Base-by-base conservation (phyloP, 1,284 basidiomycete species). In the Pseudozyma sp. region DNA sequence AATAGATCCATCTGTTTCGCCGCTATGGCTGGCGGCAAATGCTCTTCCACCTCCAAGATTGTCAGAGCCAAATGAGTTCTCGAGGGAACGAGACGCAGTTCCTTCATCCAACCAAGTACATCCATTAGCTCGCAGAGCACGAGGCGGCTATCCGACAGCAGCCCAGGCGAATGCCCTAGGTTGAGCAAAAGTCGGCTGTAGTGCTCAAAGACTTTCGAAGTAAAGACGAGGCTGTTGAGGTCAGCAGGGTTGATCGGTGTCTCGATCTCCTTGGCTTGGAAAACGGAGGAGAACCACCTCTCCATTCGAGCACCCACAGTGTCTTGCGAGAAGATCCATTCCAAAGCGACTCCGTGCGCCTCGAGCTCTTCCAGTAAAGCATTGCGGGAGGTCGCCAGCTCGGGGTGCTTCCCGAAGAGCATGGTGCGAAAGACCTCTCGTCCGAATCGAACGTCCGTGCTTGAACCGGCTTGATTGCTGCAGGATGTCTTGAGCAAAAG, bases 41-140 rank as follows among this genome's bases (percentile, higher is more conserved):
- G 31, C 49, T 74, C 71, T 48, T 74, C 71, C 2, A 74, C 51
- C 52, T 69, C 66, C 36, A 74, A 56, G n/a, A 74, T 45, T 12
- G 52, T 69, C 44, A 74, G 39, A n/a, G 58, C 66, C 10, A 74
- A 12, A 11, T 61, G 61, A 42, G 65, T 62, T 13, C 19, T n/a
- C 3, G 62, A 49, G 1, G 71, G 71, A 3, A 16, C 47, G 5
- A 74, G 45, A 21, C 59, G 36, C 21, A 74, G 52, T 52, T 69
- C 42, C 34, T 53, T 60, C 71, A 74, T 74, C 61, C 62, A 74
- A 16, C 65, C 66, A 9, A 74, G 59, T 21, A 69, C 44, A 21
- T 61, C 61, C 3, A 74, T 7, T 25, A 74, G 48, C 25, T 74
- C 66, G 34, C 59, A 36, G n/a, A 49, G 40, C 8, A 35, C 35